Base-by-base conservation (phyloP, 768 basidiomycete species). In the Rhizopogon salebrosus region DNA sequence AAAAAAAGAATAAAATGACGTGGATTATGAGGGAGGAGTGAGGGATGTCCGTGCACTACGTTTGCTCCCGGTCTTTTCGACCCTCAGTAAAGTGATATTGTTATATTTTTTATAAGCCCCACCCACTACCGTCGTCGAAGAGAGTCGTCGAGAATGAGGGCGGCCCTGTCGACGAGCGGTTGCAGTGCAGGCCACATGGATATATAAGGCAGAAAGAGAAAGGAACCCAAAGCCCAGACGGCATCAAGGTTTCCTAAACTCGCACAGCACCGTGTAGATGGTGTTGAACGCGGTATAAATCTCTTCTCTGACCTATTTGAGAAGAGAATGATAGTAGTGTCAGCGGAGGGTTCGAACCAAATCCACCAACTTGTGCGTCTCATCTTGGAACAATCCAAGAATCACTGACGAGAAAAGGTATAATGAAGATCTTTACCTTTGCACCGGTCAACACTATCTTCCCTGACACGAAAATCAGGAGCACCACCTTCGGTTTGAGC, bases 201-300 rank as follows among this genome's bases (percentile, higher is more conserved):
- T 14, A 48, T 26, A 24, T 11, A 53, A 53, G 34, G 31, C 16
- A 41, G 27, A 35, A 29, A 39, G 50, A n/a, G 20, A 40, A 49
- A 24, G n/a, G 26, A 41, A 16, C n/a, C 13, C 13, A 16, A 45
- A 36, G 22, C 29, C 26, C 14, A 45, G 53, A 23, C 16, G 22
- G 36, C 38, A 31, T 77, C 71, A 89, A 41, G 90, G 91, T 73
- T 92, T 95, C 70, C 89, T 82, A 79, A 92, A 95, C 67, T 95
- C 93, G 78, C 87, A 90, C 59, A 99, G 71, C 76, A 98, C 95
- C 54, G 95, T 95, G 72, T 99, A 99, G 54, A 99, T 99, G 54
- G 92, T 92, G 75, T 98, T 98, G 86, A 99, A 99, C 23, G 97
- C 97, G 34, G 92, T 93, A 69, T 99, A 98, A 59, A 98, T 98